Evolutionary conservation across 768 basidiomycete species (phyloP).

Genomic region (Tulasnella calospora): DNA sequence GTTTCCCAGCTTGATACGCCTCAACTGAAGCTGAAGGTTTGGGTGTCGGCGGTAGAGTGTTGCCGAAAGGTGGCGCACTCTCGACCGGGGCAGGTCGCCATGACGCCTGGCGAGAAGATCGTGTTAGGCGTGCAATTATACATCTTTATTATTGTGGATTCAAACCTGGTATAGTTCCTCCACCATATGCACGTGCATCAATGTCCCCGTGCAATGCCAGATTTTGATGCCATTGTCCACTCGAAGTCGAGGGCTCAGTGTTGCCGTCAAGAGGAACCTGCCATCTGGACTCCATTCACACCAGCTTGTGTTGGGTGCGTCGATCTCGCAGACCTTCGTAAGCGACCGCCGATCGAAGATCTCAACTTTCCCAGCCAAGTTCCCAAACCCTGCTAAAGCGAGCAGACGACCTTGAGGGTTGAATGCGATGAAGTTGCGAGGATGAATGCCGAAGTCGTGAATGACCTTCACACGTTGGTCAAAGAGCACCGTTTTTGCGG

Average conservation of each 20-base stretch:
- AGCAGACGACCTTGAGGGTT: slow-evolving; percentile 88
- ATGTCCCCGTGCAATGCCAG: slow-evolving; percentile 84
- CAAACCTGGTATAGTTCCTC: slow-evolving; percentile 83
- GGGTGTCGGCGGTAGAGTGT: slow-evolving; percentile 62
- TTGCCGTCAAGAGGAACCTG: slow-evolving; percentile 87
- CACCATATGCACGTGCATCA: slow-evolving; percentile 74
- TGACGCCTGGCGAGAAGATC: slow-evolving; percentile 39
- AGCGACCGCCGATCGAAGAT: slow-evolving; percentile 85
- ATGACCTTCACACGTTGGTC: slow-evolving; percentile 83
- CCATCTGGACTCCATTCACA: slow-evolving; percentile 97
- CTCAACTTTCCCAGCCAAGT: slow-evolving; percentile 90
- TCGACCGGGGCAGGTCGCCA: slow-evolving; percentile 77
- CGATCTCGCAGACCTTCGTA: slow-evolving; percentile 69
- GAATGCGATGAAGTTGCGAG: slow-evolving; percentile 89
- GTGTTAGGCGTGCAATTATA: not conserved
- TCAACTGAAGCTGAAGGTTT: slow-evolving; percentile 50
- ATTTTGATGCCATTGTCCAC: slow-evolving; percentile 98
- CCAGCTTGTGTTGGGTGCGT: slow-evolving; percentile 87
- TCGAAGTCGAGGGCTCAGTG: slow-evolving; percentile 87
- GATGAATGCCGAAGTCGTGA: slow-evolving; percentile 85
- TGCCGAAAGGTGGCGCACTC: slow-evolving; percentile 61
- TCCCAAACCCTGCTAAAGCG: slow-evolving; percentile 91
- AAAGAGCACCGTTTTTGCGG: slow-evolving; percentile 86
- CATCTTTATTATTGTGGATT: too few species aligned
- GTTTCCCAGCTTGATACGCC: slow-evolving; percentile 49